Evolutionary conservation across 768 basidiomycete species (phyloP).

Genomic region (Pisolithus sp.): DNA sequence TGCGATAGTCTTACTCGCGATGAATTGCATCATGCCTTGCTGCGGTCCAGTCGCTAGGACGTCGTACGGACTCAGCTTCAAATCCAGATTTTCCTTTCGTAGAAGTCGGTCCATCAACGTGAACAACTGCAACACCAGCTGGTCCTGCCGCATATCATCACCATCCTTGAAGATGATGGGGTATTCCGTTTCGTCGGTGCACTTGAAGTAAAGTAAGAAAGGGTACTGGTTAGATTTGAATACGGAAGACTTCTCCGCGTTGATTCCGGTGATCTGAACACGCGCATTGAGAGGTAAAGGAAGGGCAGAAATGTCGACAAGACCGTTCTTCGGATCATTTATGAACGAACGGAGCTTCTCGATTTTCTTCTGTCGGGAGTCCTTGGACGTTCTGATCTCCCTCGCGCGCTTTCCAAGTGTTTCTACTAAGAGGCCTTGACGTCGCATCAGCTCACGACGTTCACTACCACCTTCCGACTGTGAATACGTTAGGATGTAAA

Average conservation of each 20-base stretch:
- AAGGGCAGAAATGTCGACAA: slow-evolving; percentile 72
- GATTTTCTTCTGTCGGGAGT: slow-evolving; percentile 94
- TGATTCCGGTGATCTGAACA: slow-evolving; percentile 78
- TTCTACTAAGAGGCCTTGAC: slow-evolving; percentile 87
- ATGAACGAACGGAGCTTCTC: slow-evolving; percentile 87
- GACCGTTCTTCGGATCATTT: slow-evolving; percentile 77
- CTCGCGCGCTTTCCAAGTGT: slow-evolving; percentile 80
- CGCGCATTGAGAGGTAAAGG: slow-evolving; percentile 90
- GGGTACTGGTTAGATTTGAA: slow-evolving; percentile 98
- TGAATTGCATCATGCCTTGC: slow-evolving; percentile 96
- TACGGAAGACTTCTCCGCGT: slow-evolving; percentile 86
- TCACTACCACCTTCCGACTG: slow-evolving; percentile 73
- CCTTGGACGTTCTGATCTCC: slow-evolving; percentile 85
- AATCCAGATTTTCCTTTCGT: slow-evolving; percentile 90
- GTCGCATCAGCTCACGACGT: slow-evolving; percentile 80
- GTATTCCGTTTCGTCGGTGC: slow-evolving; percentile 77
- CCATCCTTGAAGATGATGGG: slow-evolving; percentile 98
- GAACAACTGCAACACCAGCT: slow-evolving; percentile 96
- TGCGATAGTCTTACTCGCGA: slow-evolving; percentile 92
- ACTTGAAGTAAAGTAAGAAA: slow-evolving; percentile 84
- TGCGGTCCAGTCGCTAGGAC: slow-evolving; percentile 87
- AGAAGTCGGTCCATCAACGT: slow-evolving; percentile 94
- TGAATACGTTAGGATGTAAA: neutral
- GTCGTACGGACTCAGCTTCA: slow-evolving; percentile 86
- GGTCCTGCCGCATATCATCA: slow-evolving; percentile 97